These are phyloP conservation scores for Lablab purpureus DNA, from an alignment of 306 rosid species.

Conservation along the genomic window DNA sequence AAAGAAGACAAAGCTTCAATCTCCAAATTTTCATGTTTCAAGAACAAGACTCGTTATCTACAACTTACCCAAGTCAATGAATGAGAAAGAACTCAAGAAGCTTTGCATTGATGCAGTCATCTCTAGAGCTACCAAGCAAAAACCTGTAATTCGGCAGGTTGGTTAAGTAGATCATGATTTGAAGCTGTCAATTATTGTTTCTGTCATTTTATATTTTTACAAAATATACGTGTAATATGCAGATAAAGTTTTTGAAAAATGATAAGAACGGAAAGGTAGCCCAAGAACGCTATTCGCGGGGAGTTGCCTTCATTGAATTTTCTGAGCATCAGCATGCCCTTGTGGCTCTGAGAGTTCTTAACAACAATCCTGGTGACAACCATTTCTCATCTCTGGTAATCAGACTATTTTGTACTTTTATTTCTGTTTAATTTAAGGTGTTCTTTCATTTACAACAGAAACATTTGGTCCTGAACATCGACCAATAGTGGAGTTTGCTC, in stretches of 20 bases:
- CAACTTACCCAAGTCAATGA: slow-evolving; percentile 89
- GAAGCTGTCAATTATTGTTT: not conserved
- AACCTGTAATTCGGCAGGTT: slow-evolving; percentile 87
- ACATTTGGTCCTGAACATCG: slow-evolving; percentile 91
- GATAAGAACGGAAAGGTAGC: slow-evolving; percentile 75
- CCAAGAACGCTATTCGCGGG: slow-evolving; percentile 73
- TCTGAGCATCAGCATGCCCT: slow-evolving; percentile 98
- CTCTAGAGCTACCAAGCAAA: slow-evolving; percentile 92
- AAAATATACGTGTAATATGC: slow-evolving; percentile 35
- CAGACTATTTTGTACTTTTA: not conserved
- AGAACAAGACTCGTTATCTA: slow-evolving; percentile 80
- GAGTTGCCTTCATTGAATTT: slow-evolving; percentile 93
- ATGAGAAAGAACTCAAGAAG: slow-evolving; percentile 78
- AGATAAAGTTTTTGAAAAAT: slow-evolving; percentile 88
- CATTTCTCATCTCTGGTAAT: slow-evolving; percentile 19
- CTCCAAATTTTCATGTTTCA: slow-evolving; percentile 97
- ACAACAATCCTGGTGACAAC: slow-evolving; percentile 89
- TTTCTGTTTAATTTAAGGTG: slow-evolving; percentile 24
- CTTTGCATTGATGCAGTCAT: slow-evolving; percentile 87
- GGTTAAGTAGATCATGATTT: slow-evolving; percentile 42
- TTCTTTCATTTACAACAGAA: slow-evolving; percentile 54
- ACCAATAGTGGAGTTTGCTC: slow-evolving; percentile 95
- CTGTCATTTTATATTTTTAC: not conserved
- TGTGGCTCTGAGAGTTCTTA: slow-evolving; percentile 93
- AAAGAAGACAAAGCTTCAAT: slow-evolving; percentile 82